phyloP scores from a whole-genome alignment of 1,139 yeast species.

The Debaryomyces fabryi region DNA sequence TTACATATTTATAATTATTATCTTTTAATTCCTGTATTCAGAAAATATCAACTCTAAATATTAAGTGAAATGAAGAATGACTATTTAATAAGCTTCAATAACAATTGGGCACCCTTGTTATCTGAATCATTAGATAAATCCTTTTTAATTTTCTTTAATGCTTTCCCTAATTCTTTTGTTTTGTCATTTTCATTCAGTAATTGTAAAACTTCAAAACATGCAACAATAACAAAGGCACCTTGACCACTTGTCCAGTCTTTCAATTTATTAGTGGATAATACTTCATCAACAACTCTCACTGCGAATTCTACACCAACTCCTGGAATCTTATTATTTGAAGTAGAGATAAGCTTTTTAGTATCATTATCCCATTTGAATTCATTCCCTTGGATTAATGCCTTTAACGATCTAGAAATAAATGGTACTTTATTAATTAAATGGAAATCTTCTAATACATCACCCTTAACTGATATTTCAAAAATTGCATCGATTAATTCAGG shows the following conservation, averaged over 20 bases:
- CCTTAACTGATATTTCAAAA: constrained; percentile 58
- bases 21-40: not conserved
- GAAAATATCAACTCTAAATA: not conserved
- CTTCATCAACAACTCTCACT: constrained; percentile 50
- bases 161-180: constrained; percentile 52
- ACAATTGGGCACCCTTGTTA: constrained; percentile 81
- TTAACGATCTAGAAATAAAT: constrained; percentile 74
- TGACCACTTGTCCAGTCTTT: constrained; percentile 74
- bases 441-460: constrained; percentile 68
- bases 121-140: constrained; percentile 49
- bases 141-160: constrained; percentile 56
- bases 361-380: constrained; percentile 64
- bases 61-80: constrained; percentile 3
- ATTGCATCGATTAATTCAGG: constrained; percentile 56
- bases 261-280: constrained; percentile 47
- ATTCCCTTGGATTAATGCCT: constrained; percentile 76
- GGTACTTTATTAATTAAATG: constrained; percentile 71
- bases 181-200: constrained; percentile 31
- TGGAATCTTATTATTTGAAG: constrained; percentile 45
- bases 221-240: constrained; percentile 81
- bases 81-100: constrained; percentile 42
- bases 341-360: constrained; percentile 52
- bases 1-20: not conserved
- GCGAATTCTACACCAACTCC: constrained; percentile 71
- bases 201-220: constrained; percentile 59